Evolutionary conservation across 2,329 filamentous ascomycete genomes (phyloP).

Genomic region (Cadophora sp.): DNA sequence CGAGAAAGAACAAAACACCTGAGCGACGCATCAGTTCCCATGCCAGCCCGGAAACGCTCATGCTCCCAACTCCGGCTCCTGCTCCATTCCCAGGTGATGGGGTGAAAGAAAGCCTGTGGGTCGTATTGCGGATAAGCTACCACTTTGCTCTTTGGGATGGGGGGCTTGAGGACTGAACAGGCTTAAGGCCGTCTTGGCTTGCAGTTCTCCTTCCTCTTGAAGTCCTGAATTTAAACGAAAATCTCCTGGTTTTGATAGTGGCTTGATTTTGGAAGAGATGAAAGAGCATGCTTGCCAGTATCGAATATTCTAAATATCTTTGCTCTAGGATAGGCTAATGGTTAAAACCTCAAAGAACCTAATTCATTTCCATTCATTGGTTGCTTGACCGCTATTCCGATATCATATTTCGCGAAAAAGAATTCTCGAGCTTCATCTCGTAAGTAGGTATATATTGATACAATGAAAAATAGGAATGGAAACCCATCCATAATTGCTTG

Average conservation of each 20-base stretch:
- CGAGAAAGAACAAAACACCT: background rate
- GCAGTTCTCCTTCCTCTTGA: background rate
- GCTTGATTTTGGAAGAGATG: background rate
- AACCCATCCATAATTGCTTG: background rate
- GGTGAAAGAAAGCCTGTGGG: no score
- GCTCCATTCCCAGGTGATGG: background rate
- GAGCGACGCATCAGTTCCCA: background rate
- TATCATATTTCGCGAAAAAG: background rate
- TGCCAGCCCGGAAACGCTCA: no score
- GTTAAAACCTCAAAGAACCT: no score
- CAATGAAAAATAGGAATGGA: background rate
- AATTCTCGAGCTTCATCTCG: background rate
- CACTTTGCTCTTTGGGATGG: no score
- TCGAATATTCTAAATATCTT: background rate
- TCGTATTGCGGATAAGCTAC: no score
- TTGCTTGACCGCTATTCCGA: conserved; percentile 1
- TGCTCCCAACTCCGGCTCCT: no score
- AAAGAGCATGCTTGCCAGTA: background rate
- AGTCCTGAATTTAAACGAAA: background rate
- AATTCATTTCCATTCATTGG: no score
- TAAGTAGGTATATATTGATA: background rate
- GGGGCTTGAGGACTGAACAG: background rate
- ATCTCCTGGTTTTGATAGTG: conserved; percentile 3
- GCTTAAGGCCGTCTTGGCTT: background rate
- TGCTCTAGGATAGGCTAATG: no score